Evolutionary conservation across 345 rosid genomes (phyloP).

Genomic region (Hibiscus tridactylites): DNA sequence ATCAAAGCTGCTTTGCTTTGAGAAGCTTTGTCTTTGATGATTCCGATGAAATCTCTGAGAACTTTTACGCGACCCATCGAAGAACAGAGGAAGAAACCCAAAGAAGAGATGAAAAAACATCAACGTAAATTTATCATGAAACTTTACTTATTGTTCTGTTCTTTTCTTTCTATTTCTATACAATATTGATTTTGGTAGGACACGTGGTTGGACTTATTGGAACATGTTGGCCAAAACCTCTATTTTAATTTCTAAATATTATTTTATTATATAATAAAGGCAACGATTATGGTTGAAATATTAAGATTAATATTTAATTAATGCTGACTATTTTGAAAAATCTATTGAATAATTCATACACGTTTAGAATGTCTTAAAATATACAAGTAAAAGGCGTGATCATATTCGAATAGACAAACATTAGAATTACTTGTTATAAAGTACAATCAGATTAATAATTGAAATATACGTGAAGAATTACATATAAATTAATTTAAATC

Average conservation of each 20-base stretch:
- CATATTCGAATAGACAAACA: no score
- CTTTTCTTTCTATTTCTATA: no score
- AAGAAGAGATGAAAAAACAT: neutral
- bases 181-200: no score
- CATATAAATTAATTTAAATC: no score
- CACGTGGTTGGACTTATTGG: neutral
- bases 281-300: neutral
- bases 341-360: neutral
- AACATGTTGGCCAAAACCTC: neutral
- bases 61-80: constrained; percentile 45
- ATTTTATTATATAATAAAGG: neutral
- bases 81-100: neutral
- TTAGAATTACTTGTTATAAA: no score
- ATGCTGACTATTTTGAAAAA: neutral
- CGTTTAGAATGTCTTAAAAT: neutral
- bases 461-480: no score
- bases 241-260: neutral
- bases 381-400: neutral
- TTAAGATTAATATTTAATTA: neutral
- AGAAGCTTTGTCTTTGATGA: constrained; percentile 29
- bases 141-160: no score
- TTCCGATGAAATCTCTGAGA: constrained; percentile 49
- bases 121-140: neutral
- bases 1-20: constrained; percentile 68
- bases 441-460: no score